Evolutionary conservation across 345 rosid genomes (phyloP).

Genomic region (Brassica nigra): DNA sequence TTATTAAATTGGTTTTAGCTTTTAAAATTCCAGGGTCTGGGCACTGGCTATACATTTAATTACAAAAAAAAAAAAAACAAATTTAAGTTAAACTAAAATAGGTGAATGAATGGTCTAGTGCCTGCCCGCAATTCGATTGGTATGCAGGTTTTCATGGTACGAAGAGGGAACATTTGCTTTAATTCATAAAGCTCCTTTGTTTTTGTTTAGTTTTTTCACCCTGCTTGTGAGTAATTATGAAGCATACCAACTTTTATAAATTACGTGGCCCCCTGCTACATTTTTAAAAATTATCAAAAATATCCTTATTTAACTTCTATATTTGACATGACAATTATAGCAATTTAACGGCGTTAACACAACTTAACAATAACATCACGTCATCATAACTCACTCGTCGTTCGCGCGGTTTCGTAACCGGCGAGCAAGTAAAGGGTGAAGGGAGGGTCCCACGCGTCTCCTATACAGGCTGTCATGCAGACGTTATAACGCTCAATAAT

Average conservation of each 20-base stretch:
- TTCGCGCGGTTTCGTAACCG: conserved; percentile 40
- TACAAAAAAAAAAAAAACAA: too few species aligned
- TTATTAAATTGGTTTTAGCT: not conserved
- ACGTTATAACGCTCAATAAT: conserved; percentile 21
- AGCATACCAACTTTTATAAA: conserved; percentile 19
- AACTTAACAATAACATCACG: conserved; percentile 19
- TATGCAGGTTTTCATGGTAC: conserved; percentile 40
- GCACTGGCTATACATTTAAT: not conserved
- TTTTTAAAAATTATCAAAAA: not conserved
- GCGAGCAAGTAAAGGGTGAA: conserved; percentile 6
- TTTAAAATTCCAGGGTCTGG: not conserved
- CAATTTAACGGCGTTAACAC: conserved; percentile 31
- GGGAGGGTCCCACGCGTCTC: conserved; percentile 24
- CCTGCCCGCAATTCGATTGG: conserved; percentile 32
- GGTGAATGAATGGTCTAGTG: conserved; percentile 1
- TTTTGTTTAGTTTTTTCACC: not conserved
- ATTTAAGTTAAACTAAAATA: not conserved
- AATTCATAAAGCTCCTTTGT: conserved; percentile 27
- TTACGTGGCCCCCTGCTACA: not conserved
- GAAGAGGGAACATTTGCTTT: conserved; percentile 37
- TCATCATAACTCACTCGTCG: conserved; percentile 18
- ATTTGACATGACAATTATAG: conserved; percentile 33
- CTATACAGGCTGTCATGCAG: conserved; percentile 30
- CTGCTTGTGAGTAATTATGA: conserved; percentile 25
- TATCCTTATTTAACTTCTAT: conserved; percentile 2